Evolutionary conservation across 257 asterid species (phyloP).

Genomic region (Dorcoceras hygrometricum): DNA sequence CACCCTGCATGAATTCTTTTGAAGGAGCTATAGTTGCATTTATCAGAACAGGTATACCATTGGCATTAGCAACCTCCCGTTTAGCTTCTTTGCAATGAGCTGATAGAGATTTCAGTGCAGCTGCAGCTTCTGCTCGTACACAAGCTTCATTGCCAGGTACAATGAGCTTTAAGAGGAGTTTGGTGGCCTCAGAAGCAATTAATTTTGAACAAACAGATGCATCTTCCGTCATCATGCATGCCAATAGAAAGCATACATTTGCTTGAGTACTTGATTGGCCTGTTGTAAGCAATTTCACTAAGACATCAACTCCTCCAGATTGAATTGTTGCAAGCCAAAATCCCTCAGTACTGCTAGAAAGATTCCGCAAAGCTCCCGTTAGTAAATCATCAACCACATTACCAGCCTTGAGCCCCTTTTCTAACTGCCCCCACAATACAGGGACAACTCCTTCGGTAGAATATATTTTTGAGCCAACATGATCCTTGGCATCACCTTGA

Average conservation of each 20-base stretch:
- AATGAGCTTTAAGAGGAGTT: slow-evolving; percentile 78
- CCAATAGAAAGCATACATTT: slow-evolving; percentile 93
- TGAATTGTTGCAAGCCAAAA: slow-evolving; percentile 81
- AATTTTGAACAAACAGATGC: slow-evolving; percentile 77
- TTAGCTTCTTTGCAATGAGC: slow-evolving; percentile 90
- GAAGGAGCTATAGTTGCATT: slow-evolving; percentile 99
- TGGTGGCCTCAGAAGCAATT: slow-evolving; percentile 74
- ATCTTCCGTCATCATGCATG: slow-evolving; percentile 96
- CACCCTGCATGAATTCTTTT: slow-evolving; percentile 99
- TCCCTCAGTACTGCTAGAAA: slow-evolving; percentile 93
- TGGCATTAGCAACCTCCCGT: slow-evolving; percentile 71
- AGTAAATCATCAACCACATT: slow-evolving; percentile 78
- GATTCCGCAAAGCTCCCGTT: slow-evolving; percentile 86
- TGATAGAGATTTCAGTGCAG: slow-evolving; percentile 93
- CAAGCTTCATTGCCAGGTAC: slow-evolving; percentile 89
- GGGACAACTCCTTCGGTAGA: slow-evolving; percentile 99
- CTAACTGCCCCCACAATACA: slow-evolving; percentile 82
- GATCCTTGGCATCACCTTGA: slow-evolving; percentile 94
- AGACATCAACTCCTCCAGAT: slow-evolving; percentile 89
- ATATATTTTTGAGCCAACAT: slow-evolving; percentile 93
- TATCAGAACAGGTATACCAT: slow-evolving; percentile 89
- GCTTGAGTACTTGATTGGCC: slow-evolving; percentile 92
- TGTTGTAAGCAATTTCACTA: slow-evolving; percentile 75
- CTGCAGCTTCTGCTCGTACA: slow-evolving; percentile 96
- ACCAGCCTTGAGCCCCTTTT: slow-evolving; percentile 91